Evolutionary conservation across 2,329 filamentous ascomycete species (phyloP), one percentile per base, ranked within the genome.

Genomic region (Aspergillus fischeri): DNA sequence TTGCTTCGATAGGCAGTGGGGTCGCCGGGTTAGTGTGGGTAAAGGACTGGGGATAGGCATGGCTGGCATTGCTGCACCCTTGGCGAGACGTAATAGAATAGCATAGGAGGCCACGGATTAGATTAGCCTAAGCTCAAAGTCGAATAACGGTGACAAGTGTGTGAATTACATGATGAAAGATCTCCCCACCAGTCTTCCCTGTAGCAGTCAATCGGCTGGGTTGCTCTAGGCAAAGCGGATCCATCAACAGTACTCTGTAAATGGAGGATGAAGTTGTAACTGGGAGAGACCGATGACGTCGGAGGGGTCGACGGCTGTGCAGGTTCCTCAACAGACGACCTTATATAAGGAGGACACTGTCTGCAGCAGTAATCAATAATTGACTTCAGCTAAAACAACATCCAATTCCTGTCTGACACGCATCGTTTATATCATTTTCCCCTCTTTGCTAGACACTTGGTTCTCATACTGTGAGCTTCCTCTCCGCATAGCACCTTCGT

Each of bases 221-320:
- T 29, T 29, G 28, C 28, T 9, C 9, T 11, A 10, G 35, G 11
- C 28, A 29, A n/a, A 42, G 32, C 29, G 21, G 35, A 51, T 17
- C 35, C 51, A 20, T 21, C 17, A 35, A 50, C 21, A 10, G 24
- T n/a, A n/a, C n/a, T n/a, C n/a, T n/a, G n/a, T 32, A 14, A 14
- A 42, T 41, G 20, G 53, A 41, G 20, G 44, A 41, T 24, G 47
- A 44, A 53, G 49, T 57, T 47, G 57, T 54, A 58, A 49, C 49
- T 47, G 44, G 44, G 21, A 47, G 44, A 51, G 32, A 59, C 55
- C 56, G 53, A 69, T 68, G 65, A 63, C 64, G 61, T 65, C 57
- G 61, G 42, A 51, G 58, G 52, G 56, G 57, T 54, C 51, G 53
- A 35, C 44, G 27, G 49, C 11, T 27, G 45, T 53, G 56, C 56